A percentile compares a stretch with the other conserved stretches of the same genome.
Evolutionary conservation across 148 eudicot genomes (phyloP).

Genomic region (Nepenthes gracilis): DNA sequence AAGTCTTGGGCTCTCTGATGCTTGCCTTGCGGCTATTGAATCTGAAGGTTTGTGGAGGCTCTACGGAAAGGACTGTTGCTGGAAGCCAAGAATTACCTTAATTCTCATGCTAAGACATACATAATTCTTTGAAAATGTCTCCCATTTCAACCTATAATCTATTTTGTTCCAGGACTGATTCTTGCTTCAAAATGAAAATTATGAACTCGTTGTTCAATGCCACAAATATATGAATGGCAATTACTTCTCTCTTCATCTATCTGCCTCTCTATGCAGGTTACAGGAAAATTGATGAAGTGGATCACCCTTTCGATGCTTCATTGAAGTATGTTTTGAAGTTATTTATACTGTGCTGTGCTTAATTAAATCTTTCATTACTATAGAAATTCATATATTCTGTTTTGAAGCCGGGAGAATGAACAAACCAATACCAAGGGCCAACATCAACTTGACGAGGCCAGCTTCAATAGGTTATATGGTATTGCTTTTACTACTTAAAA

Average conservation of each 20-base stretch:
- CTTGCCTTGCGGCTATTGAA: constrained; percentile 69
- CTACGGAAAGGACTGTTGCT: background rate
- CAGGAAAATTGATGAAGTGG: constrained; percentile 17
- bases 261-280: constrained; percentile 29
- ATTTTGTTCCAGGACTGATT: too few species aligned
- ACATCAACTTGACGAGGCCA: constrained; percentile 14
- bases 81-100: background rate
- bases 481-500: background rate
- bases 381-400: constrained; percentile 2
- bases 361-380: background rate
- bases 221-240: background rate
- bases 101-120: background rate
- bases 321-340: constrained; percentile 14
- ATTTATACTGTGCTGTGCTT: background rate
- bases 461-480: constrained; percentile 18
- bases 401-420: background rate
- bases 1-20: constrained; percentile 81
- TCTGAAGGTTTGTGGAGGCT: constrained; percentile 55
- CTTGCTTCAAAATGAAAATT: too few species aligned
- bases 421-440: constrained; percentile 8
- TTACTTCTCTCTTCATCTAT: background rate
- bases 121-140: too few species aligned
- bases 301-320: constrained; percentile 16
- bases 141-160: too few species aligned
- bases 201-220: background rate